Conservation (phyloP, 441 rosid species). For the Manihot esculenta region DNA sequence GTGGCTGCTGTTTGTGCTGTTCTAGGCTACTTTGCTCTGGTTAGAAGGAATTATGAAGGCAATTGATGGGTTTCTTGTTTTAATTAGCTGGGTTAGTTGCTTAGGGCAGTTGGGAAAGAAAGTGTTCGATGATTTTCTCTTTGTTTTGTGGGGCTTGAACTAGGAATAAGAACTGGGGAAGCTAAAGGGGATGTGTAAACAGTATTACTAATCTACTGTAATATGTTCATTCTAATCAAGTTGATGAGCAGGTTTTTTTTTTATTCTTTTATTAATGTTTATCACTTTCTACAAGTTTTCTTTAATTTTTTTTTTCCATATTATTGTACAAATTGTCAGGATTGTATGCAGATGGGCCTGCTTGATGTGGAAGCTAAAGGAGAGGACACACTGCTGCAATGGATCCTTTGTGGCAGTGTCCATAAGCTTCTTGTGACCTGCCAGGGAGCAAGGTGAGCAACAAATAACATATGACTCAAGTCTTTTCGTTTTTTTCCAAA, state of each 20-base stretch:
- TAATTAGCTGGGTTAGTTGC: background rate
- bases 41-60: conserved; percentile 51
- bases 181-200: background rate
- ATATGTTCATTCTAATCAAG: background rate
- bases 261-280: too few relatives aligned
- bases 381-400: too few relatives aligned
- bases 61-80: conserved; percentile 15
- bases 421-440: background rate
- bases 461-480: too few relatives aligned
- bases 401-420: too few relatives aligned
- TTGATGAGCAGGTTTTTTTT: background rate
- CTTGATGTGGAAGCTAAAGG: too few relatives aligned
- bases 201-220: background rate
- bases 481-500: too few relatives aligned
- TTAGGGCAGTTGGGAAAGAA: background rate
- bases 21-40: conserved; percentile 68
- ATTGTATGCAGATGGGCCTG: background rate
- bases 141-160: background rate
- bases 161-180: conserved; percentile 11
- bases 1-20: conserved; percentile 90
- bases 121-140: background rate
- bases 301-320: background rate
- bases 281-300: background rate
- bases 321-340: background rate
- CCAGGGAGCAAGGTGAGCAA: background rate